phyloP scores from a whole-genome alignment of 75 land plant species.

The Pinus albicaulis region DNA sequence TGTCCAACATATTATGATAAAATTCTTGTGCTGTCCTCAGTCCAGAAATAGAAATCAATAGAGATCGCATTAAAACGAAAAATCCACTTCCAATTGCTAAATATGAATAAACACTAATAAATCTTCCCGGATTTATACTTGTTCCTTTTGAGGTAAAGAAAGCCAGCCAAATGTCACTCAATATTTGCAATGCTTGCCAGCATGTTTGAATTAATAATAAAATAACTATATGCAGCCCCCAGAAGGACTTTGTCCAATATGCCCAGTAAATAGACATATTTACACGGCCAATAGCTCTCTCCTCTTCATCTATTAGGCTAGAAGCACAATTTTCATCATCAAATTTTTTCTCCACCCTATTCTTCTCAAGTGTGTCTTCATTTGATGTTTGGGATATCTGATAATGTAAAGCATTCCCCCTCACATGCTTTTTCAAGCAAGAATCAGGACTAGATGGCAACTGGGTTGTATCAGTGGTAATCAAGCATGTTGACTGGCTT shows the following conservation, averaged over 20 bases:
- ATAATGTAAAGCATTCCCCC: background rate
- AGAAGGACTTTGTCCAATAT: slow-evolving; percentile 35
- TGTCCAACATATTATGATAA: slow-evolving; percentile 30
- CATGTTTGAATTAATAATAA: slow-evolving; percentile 21
- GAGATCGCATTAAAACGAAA: slow-evolving; percentile 21
- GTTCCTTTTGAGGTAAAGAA: slow-evolving; percentile 17
- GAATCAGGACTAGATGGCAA: background rate
- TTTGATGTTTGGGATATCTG: background rate
- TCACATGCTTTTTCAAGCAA: background rate
- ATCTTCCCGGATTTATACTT: slow-evolving; percentile 8
- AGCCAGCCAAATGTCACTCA: slow-evolving; percentile 40
- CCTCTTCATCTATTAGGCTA: slow-evolving; percentile 33
- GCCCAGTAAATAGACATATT: slow-evolving; percentile 29
- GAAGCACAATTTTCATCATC: background rate
- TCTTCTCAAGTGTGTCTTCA: background rate
- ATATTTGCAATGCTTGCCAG: slow-evolving; percentile 21
- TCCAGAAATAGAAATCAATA: slow-evolving; percentile 20
- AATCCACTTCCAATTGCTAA: slow-evolving; percentile 22
- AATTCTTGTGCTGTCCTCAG: slow-evolving; percentile 37
- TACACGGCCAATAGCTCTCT: slow-evolving; percentile 33
- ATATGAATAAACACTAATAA: slow-evolving; percentile 24
- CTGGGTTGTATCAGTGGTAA: slow-evolving; percentile 1
- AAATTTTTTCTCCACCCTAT: background rate
- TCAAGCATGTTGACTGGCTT: background rate
- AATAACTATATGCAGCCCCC: slow-evolving; percentile 16